phyloP scores from a whole-genome alignment of 2,329 filamentous ascomycete genomes.

The Hymenoscyphus infarciens region DNA sequence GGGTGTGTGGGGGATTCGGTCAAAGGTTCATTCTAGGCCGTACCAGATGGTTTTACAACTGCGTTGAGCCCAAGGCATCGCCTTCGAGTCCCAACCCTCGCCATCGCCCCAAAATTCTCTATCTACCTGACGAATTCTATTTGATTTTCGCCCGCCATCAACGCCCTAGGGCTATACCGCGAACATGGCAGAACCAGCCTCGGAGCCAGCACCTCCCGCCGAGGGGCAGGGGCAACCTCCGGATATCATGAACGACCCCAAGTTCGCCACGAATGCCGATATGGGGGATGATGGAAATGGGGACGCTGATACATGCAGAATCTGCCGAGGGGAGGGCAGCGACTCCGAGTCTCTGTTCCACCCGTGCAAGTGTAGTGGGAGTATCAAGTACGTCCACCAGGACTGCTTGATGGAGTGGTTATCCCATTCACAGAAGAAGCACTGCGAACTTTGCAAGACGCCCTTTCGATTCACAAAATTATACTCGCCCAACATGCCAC shows the following conservation, averaged over 20 bases:
- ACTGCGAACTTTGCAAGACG: slow-evolving; percentile 99
- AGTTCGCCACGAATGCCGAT: slow-evolving; percentile 42
- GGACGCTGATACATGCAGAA: slow-evolving; percentile 79
- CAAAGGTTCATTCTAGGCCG: neutral
- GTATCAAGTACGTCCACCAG: slow-evolving; percentile 98
- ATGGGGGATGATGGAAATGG: slow-evolving; percentile 31
- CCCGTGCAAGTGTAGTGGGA: slow-evolving; percentile 97
- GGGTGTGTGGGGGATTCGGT: neutral
- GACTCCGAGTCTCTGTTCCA: slow-evolving; percentile 86
- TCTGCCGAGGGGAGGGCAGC: slow-evolving; percentile 87
- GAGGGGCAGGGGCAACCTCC: slow-evolving; percentile 31
- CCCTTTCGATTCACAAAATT: slow-evolving; percentile 97
- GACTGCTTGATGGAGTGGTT: slow-evolving; percentile 99
- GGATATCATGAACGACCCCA: slow-evolving; percentile 56
- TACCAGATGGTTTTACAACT: slow-evolving; percentile 27
- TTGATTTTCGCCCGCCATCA: neutral
- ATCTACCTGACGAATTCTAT: neutral
- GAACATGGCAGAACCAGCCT: slow-evolving; percentile 22
- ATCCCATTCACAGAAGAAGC: slow-evolving; percentile 97
- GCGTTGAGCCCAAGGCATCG: slow-evolving; percentile 28
- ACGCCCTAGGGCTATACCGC: neutral
- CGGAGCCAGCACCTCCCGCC: neutral
- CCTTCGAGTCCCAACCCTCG: slow-evolving; percentile 18
- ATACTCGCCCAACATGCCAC: slow-evolving; percentile 92
- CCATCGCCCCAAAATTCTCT: neutral